Evolutionary conservation across 805 yeast species (phyloP), one percentile per base, ranked within the genome.

Genomic region (Teunomyces atbi): DNA sequence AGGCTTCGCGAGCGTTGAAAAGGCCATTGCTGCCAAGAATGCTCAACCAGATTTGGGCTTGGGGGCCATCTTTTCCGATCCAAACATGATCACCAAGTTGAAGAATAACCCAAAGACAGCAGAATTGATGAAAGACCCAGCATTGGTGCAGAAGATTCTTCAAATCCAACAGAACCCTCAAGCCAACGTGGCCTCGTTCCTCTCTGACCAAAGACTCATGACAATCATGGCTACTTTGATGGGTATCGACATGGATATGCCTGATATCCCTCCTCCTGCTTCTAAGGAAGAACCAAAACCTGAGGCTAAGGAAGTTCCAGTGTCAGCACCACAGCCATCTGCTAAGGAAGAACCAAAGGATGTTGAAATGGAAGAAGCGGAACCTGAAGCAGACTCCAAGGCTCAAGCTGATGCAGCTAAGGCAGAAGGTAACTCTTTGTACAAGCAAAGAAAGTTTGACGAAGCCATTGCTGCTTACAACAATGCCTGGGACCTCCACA

Each of bases 391-490:
- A 3, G 59, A 29, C 45, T 64, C 62, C 19, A 79, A 78, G 59
- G 69, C 60, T 3, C 70, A 73, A 44, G 91, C 95, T 28, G 87
- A 83, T 52, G 77, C 72, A 12, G 83, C 78, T 50, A 94, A 94
- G 66, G 86, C 86, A 4, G 81, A 83, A 65, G 99, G 97, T 53
- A 94, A 94, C 71, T 74, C 78, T 42, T 73, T 87, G 40, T 94
- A 94, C 78, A 94, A 94, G 69, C 74, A 83, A 54, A 86, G 86
- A 64, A 76, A 90, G 60, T 94, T 94, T 56, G 97, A 89, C 61
- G 96, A 86, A 60, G 99, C 99, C 37, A 92, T 94, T 63, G 89
- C 72, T 47, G 74, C 81, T 51, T 94, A 94, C 71, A 75, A 87
- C 62, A 78, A 83, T 62, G 99, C 99, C 1, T 94, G 89, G 86